These are phyloP conservation scores for Boletales sp. DNA, from an alignment of 768 basidiomycete genomes.

Conservation along the genomic window DNA sequence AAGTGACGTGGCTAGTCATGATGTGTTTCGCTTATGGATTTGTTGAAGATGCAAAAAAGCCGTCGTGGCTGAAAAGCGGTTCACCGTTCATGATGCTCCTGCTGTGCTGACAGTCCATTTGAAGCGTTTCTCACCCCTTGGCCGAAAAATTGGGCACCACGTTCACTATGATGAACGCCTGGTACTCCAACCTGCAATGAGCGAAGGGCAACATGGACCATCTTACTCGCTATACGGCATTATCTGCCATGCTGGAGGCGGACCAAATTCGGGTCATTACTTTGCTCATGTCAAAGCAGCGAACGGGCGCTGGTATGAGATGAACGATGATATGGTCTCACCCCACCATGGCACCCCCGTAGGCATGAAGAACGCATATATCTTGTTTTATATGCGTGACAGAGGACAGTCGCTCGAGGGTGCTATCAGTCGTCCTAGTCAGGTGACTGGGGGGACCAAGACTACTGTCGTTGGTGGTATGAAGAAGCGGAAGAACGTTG, in stretches of 20 bases:
- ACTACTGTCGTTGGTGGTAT: constrained; percentile 43
- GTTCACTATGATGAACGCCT: constrained; percentile 79
- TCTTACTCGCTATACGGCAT: constrained; percentile 87
- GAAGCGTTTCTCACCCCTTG: constrained; percentile 90
- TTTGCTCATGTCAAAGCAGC: constrained; percentile 76
- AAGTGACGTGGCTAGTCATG: constrained; percentile 29
- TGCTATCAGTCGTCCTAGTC: constrained; percentile 38
- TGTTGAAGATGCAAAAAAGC: constrained; percentile 79
- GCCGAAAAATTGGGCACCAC: constrained; percentile 76
- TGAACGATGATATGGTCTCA: constrained; percentile 86
- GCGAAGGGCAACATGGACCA: constrained; percentile 71
- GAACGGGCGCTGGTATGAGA: constrained; percentile 78
- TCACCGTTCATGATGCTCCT: constrained; percentile 86
- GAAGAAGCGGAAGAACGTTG: constrained; percentile 46
- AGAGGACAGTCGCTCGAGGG: constrained; percentile 73
- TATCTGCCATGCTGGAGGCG: constrained; percentile 88
- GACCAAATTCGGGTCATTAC: constrained; percentile 96
- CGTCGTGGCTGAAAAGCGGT: constrained; percentile 86
- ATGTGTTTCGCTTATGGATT: constrained; percentile 5
- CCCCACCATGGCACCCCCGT: constrained; percentile 43
- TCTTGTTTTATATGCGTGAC: constrained; percentile 86
- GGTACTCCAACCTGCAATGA: constrained; percentile 76
- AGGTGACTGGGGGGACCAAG: constrained; percentile 23
- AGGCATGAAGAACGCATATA: constrained; percentile 78
- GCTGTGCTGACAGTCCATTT: constrained; percentile 87